Evolutionary conservation across 768 basidiomycete genomes (phyloP), one percentile per base, ranked within the genome.

Genomic region (Nevesoporus exiguus): DNA sequence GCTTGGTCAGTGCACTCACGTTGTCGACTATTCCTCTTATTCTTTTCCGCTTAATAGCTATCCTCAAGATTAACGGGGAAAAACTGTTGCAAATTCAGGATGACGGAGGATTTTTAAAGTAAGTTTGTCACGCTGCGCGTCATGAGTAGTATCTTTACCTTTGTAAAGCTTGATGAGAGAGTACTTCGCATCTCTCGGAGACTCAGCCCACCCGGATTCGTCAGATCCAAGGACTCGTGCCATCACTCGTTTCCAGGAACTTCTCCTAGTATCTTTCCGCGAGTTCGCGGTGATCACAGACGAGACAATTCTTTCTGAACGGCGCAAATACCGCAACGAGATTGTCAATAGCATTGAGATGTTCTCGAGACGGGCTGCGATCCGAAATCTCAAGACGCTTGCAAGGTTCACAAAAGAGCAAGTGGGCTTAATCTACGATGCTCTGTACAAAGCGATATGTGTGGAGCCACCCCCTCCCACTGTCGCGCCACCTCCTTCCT

Each of bases 221-320:
- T 69, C 79, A 7, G 96, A 98, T 61, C 88, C 94, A 8, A 86
- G 94, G 14, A 82, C 90, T 4, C 88, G 95, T 13, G 92, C 93
- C 21, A 96, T 98, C 63, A 98, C 94, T 9, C 87, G 90, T 51
- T 99, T 99, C 80, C 97, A 98, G 70, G 95, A 99, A 73, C 83
- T 93, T 1, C 84, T 98, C 39, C 85, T 98, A 7, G 87, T 99
- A 51, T 96, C 97, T 3, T 99, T 99, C 82, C 84, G 97, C 52
- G 97, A 99, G 68, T 98, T 99, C 69, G 88, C 92, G 5, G 81
- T 93, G 57, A 97, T 99, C 69, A 93, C 93, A 0, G 96, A 98
- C 62, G 97, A 98, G 10, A 88, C 89, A 17, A 98, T 99, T 62
- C 80, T 82, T 15, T 77, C 81, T 13, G 97, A 99, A 71, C 85